Base-by-base conservation (phyloP, 2,329 filamentous ascomycete genomes). In the Fusarium domesticum region DNA sequence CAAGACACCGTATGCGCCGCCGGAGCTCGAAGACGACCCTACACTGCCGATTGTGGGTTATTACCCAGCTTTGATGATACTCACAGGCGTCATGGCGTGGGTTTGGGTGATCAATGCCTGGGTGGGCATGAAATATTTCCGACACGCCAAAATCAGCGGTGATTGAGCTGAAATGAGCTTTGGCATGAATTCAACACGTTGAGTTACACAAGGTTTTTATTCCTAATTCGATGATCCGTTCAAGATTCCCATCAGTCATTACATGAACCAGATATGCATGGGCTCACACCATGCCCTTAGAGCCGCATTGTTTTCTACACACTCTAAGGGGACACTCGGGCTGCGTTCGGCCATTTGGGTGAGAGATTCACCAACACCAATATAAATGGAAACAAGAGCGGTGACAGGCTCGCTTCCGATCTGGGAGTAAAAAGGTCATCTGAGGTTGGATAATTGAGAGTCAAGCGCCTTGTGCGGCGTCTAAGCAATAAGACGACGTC, bases 91-190 rank as follows among this genome's bases (percentile, higher is more conserved):
- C 19, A 96, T 98, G 88, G 90, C 91, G 15, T 98, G 93, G 93
- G 89, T 97, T 6, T 98, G 93, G 93, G 93, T 97, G 15, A 83
- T 96, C 11, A 84, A 95, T 45, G 93, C 95, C 10, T 98, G 93
- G 93, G 85, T 97, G 37, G 93, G 93, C 18, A 97, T 98, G 92
- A 98, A 98, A 67, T 97, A 97, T 68, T 98, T 98, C 64, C 83
- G 91, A 57, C 93, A 98, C 74, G 92, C 93, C 25, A 96, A 96
- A 72, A 95, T 97, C 47, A 80, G 73, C 44, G 77, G 77, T 23
- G 79, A 83, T 62, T 88, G 56, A 70, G 28, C 28, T 10, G 30
- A 42, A n/a, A n/a, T 40, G 25, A 36, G 20, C 23, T 35, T 28
- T 38, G 19, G 18, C 20, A 31, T 37, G 33, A 11, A 40, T 25